phyloP scores from a whole-genome alignment of 1,284 basidiomycete genomes.

The Moesziomyces aphidis region DNA sequence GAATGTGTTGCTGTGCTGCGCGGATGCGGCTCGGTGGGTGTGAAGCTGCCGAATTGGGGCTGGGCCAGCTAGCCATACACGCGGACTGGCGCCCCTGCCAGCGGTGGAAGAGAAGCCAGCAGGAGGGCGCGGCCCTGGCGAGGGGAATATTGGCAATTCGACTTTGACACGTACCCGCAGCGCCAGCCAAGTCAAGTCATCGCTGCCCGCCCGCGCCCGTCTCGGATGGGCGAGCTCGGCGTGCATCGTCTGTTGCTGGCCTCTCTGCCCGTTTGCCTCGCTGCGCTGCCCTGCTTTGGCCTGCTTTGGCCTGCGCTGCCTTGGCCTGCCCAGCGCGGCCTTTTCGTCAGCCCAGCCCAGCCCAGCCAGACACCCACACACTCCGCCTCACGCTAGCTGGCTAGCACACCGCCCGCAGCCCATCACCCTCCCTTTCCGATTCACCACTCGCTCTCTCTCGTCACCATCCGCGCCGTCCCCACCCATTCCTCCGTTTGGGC shows the following conservation, averaged over 20 bases:
- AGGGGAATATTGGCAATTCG: not conserved
- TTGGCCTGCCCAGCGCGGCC: not conserved
- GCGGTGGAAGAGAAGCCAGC: not conserved
- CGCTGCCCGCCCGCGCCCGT: not conserved
- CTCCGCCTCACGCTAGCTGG: not conserved
- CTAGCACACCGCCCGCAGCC: constrained; percentile 2
- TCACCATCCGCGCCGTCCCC: not conserved
- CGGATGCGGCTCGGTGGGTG: not conserved
- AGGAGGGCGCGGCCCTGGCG: too few species aligned
- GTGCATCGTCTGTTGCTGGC: not conserved
- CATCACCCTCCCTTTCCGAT: constrained; percentile 5
- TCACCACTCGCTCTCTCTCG: not conserved
- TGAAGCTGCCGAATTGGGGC: too few species aligned
- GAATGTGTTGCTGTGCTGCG: constrained; percentile 1
- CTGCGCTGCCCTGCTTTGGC: not conserved
- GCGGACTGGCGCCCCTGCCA: not conserved
- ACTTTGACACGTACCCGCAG: not conserved
- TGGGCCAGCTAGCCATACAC: too few species aligned
- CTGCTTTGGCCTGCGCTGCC: too few species aligned
- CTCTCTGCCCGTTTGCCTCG: not conserved
- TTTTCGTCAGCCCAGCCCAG: not conserved
- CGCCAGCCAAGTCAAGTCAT: not conserved
- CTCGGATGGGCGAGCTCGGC: not conserved
- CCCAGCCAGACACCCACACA: not conserved
- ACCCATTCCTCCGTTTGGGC: not conserved